Evolutionary conservation across 2,329 filamentous ascomycete species (phyloP).

Genomic region (Cadophora luteo-olivacea): DNA sequence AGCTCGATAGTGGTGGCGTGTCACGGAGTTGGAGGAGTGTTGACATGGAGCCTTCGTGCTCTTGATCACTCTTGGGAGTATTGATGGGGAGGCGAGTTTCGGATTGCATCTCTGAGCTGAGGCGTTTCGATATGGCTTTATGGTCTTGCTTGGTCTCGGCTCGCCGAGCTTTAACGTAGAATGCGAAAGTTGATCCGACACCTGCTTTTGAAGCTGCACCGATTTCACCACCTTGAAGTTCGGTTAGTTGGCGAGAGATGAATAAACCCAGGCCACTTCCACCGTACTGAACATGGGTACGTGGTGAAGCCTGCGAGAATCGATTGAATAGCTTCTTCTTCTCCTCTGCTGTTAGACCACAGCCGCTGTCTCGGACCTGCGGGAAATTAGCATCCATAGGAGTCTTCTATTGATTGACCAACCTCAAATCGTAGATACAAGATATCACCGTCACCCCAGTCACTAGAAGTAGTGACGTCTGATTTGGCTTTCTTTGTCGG

Average conservation of each 20-base stretch:
- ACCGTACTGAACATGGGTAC: slow-evolving; percentile 77
- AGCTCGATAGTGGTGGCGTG: not conserved
- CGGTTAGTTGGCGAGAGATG: slow-evolving; percentile 77
- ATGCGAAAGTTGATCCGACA: slow-evolving; percentile 74
- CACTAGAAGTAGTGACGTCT: slow-evolving; percentile 26
- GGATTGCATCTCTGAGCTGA: slow-evolving; percentile 28
- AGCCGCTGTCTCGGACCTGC: slow-evolving; percentile 74
- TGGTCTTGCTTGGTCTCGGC: slow-evolving; percentile 31
- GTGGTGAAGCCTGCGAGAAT: slow-evolving; percentile 79
- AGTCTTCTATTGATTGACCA: not conserved
- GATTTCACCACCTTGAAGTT: slow-evolving; percentile 80
- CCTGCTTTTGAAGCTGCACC: slow-evolving; percentile 72
- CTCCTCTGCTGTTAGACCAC: slow-evolving; percentile 71
- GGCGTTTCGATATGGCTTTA: slow-evolving; percentile 16
- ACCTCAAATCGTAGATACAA: slow-evolving; percentile 58
- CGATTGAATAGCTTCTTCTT: slow-evolving; percentile 77
- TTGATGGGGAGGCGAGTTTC: slow-evolving; percentile 31
- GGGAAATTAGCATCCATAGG: not conserved
- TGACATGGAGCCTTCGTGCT: slow-evolving; percentile 9
- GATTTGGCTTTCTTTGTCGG: slow-evolving; percentile 17
- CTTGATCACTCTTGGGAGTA: slow-evolving; percentile 7
- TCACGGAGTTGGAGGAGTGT: slow-evolving; percentile 9
- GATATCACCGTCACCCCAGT: slow-evolving; percentile 47
- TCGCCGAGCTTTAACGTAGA: slow-evolving; percentile 67
- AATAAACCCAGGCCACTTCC: slow-evolving; percentile 80